Evolutionary conservation across 495 filamentous ascomycete species (phyloP).

Genomic region (Xylaria venustula): DNA sequence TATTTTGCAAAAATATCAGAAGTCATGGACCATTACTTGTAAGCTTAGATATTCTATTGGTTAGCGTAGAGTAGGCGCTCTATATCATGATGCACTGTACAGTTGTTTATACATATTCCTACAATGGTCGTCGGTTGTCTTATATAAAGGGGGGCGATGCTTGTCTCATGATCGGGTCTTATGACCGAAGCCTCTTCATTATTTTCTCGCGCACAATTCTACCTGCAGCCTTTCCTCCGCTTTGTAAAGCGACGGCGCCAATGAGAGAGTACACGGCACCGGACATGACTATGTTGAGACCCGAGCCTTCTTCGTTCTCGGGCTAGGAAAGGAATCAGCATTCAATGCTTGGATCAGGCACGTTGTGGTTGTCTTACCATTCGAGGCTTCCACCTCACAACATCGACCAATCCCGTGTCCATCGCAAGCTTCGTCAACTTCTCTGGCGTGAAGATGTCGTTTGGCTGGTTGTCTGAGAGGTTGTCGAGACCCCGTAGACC

Average conservation of each 20-base stretch:
- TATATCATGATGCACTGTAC: slow-evolving; percentile 22
- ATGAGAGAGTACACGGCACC: slow-evolving; percentile 80
- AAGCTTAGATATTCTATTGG: background rate
- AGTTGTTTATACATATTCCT: slow-evolving; percentile 25
- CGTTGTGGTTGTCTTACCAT: slow-evolving; percentile 52
- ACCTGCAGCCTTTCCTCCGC: slow-evolving; percentile 76
- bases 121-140: background rate
- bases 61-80: slow-evolving; percentile 8
- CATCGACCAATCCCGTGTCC: slow-evolving; percentile 65
- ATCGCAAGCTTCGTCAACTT: slow-evolving; percentile 65
- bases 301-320: slow-evolving; percentile 67
- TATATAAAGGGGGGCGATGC: background rate
- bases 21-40: background rate
- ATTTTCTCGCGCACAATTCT: slow-evolving; percentile 74
- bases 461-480: slow-evolving; percentile 55
- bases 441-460: slow-evolving; percentile 53
- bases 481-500: slow-evolving; percentile 71
- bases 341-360: background rate
- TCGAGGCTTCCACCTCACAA: slow-evolving; percentile 84
- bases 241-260: slow-evolving; percentile 82
- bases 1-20: no score
- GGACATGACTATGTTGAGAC: slow-evolving; percentile 67
- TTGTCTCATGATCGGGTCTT: background rate
- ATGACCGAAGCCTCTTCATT: slow-evolving; percentile 45
- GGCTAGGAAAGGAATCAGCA: slow-evolving; percentile 50